Conservation (phyloP, 1,284 basidiomycete species). For the Marasmius tenuissimus region DNA sequence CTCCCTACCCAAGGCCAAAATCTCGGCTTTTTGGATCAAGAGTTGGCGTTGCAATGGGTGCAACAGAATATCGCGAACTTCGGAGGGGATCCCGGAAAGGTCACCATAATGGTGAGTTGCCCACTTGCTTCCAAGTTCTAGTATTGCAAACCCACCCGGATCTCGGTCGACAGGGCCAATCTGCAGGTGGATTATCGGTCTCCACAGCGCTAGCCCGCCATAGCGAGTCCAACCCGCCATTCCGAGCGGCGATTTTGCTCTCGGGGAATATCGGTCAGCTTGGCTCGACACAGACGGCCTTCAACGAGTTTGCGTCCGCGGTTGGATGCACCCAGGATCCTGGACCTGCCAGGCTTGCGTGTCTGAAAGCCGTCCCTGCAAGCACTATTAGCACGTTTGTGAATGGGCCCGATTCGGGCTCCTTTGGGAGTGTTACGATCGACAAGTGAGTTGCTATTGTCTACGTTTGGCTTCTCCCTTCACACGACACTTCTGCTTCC, state of each 20-base stretch:
- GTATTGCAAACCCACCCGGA: background rate
- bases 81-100: constrained; percentile 18
- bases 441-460: constrained; percentile 7
- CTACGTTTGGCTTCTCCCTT: no score
- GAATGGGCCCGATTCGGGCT: constrained; percentile 8
- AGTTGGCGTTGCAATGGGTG: constrained; percentile 20
- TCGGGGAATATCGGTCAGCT: background rate
- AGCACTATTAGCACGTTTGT: constrained; percentile 11
- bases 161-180: constrained; percentile 10
- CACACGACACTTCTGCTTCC: no score
- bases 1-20: constrained; percentile 16
- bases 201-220: constrained; percentile 9
- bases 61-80: constrained; percentile 18
- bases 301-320: constrained; percentile 13
- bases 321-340: constrained; percentile 13
- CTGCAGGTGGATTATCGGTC: constrained; percentile 18
- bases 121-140: no score
- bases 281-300: background rate
- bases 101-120: constrained; percentile 19
- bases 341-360: constrained; percentile 11
- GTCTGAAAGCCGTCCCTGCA: constrained; percentile 13
- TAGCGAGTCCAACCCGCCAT: constrained; percentile 8
- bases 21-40: constrained; percentile 21
- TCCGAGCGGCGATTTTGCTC: constrained; percentile 13
- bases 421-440: constrained; percentile 9